Evolutionary conservation across 1,284 basidiomycete genomes (phyloP).

Genomic region (Microbotryomycetes sp.): DNA sequence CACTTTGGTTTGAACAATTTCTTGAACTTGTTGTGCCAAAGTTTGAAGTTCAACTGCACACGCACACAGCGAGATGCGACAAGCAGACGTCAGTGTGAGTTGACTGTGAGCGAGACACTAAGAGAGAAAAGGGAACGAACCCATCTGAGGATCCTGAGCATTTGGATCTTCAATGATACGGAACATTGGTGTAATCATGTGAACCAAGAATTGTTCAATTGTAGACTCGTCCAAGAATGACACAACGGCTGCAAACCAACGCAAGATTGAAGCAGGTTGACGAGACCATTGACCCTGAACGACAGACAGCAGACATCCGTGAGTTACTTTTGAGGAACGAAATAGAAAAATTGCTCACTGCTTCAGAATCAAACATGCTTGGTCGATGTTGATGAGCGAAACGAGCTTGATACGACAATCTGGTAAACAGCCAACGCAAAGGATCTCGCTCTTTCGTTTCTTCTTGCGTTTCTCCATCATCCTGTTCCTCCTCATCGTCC

Average conservation of each 20-base stretch:
- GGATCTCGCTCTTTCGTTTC: constrained; percentile 50
- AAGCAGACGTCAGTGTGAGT: neutral
- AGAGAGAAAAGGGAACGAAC: constrained; percentile 48
- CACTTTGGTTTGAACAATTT: constrained; percentile 77
- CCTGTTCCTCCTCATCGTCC: constrained; percentile 32
- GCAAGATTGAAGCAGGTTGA: constrained; percentile 69
- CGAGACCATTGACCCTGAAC: constrained; percentile 62
- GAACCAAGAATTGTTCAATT: constrained; percentile 65
- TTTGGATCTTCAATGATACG: constrained; percentile 75
- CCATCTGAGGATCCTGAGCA: constrained; percentile 66
- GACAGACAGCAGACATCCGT: neutral
- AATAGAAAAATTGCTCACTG: constrained; percentile 24
- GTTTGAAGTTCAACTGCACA: constrained; percentile 70
- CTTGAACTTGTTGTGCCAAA: constrained; percentile 76
- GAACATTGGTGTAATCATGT: constrained; percentile 80
- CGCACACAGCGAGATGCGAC: neutral
- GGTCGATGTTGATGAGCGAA: constrained; percentile 46
- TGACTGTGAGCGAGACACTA: neutral
- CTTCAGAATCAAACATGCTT: constrained; percentile 38
- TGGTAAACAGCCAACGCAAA: constrained; percentile 87
- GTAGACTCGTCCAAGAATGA: constrained; percentile 57
- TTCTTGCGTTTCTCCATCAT: constrained; percentile 39
- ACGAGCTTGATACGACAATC: constrained; percentile 76
- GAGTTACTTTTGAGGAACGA: neutral
- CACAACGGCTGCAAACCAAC: constrained; percentile 91